These are phyloP conservation scores for Nephelium lappaceum DNA, from an alignment of 345 rosid species.

Conservation along the genomic window DNA sequence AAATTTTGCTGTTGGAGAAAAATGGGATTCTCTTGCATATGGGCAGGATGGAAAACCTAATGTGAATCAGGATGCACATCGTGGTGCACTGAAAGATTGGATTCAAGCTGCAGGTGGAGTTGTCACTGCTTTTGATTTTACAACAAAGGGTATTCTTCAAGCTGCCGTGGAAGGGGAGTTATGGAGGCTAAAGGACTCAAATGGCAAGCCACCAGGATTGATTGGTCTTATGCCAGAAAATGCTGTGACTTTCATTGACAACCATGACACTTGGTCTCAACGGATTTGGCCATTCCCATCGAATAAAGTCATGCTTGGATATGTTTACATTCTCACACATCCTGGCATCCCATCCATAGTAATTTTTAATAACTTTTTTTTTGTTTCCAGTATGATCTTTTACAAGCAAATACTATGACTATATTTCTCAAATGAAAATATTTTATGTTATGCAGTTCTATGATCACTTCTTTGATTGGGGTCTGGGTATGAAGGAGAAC, in stretches of 20 bases:
- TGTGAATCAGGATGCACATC: constrained; percentile 59
- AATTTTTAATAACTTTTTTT: constrained; percentile 18
- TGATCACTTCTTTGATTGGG: constrained; percentile 77
- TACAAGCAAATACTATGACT: neutral
- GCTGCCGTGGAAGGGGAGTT: constrained; percentile 76
- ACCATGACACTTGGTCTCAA: constrained; percentile 81
- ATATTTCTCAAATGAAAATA: neutral
- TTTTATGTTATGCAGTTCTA: constrained; percentile 54
- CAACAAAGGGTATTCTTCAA: constrained; percentile 83
- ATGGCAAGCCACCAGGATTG: constrained; percentile 77
- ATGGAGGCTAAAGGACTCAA: constrained; percentile 71
- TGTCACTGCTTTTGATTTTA: constrained; percentile 78
- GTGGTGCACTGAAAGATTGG: constrained; percentile 62
- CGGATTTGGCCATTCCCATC: constrained; percentile 67
- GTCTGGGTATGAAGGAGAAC: constrained; percentile 63
- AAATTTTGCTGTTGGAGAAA: constrained; percentile 80
- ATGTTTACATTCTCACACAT: constrained; percentile 84
- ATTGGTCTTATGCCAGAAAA: constrained; percentile 67
- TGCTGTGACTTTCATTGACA: constrained; percentile 85
- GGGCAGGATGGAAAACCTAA: constrained; percentile 60
- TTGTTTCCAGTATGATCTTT: neutral
- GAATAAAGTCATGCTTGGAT: constrained; percentile 86
- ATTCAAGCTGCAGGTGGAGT: constrained; percentile 60
- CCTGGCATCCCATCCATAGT: constrained; percentile 81
- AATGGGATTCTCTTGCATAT: constrained; percentile 58